Evolutionary conservation across 257 asterid species (phyloP).

Genomic region (Solanum virginianum): DNA sequence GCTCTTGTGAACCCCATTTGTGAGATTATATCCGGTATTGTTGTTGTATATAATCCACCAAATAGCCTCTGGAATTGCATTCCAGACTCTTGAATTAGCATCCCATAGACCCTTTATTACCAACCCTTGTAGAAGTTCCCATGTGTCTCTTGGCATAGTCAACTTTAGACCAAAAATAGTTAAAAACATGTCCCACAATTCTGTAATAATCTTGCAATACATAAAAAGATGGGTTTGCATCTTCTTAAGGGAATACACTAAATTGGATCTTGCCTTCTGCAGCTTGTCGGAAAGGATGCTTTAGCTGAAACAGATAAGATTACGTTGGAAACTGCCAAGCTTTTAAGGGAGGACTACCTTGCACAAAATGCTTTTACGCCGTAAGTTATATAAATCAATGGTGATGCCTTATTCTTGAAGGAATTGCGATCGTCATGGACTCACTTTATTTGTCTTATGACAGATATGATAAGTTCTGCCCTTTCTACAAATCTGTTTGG

Average conservation of each 20-base stretch:
- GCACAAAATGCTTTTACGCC: slow-evolving; percentile 99
- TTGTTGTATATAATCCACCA: background rate
- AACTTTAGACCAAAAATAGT: background rate
- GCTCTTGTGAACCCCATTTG: background rate
- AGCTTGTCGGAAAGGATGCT: slow-evolving; percentile 99
- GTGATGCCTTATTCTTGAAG: background rate
- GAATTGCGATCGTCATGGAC: background rate
- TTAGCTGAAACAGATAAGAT: slow-evolving; percentile 95
- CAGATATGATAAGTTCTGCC: slow-evolving; percentile 94
- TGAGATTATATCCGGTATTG: background rate
- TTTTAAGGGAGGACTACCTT: slow-evolving; percentile 97
- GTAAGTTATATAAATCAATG: slow-evolving; percentile 25
- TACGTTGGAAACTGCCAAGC: slow-evolving; percentile 96
- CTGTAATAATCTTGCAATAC: background rate
- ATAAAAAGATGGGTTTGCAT: background rate
- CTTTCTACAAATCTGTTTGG: slow-evolving; percentile 99
- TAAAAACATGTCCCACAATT: background rate
- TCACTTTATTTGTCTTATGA: slow-evolving; percentile 5
- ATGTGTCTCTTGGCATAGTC: background rate
- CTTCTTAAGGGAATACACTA: too few relatives aligned
- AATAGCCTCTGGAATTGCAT: background rate
- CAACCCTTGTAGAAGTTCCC: background rate
- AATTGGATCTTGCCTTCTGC: slow-evolving; percentile 22
- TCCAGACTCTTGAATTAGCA: background rate
- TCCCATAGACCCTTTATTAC: background rate